Conservation (phyloP, 1,284 basidiomycete species). For the Testicularia cyperi region DNA sequence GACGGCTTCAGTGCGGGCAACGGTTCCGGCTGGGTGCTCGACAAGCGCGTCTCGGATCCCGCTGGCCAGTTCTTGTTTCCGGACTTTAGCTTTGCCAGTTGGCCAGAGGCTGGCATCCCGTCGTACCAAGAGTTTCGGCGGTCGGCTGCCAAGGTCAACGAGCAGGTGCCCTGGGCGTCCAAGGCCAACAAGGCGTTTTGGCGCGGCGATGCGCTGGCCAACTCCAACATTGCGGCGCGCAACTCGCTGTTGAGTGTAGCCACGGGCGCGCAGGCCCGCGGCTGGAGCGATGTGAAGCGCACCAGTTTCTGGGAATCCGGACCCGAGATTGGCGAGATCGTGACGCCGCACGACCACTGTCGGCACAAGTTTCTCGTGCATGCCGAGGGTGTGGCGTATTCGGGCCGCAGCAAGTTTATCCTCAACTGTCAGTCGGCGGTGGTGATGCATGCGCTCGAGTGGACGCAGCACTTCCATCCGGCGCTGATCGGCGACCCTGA, state of each 20-base stretch:
- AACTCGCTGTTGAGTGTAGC: conserved; percentile 13
- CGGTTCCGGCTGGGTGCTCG: conserved; percentile 35
- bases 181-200: conserved; percentile 31
- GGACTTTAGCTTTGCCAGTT: conserved; percentile 40
- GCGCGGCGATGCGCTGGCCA: conserved; percentile 18
- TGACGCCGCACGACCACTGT: conserved; percentile 31
- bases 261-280: conserved; percentile 8
- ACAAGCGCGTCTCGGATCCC: conserved; percentile 13
- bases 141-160: conserved; percentile 14
- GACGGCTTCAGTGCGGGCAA: conserved; percentile 20
- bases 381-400: conserved; percentile 46
- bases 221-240: conserved; percentile 10
- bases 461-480: conserved; percentile 49
- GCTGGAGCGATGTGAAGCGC: conserved; percentile 36
- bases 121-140: conserved; percentile 32
- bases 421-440: conserved; percentile 29
- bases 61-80: conserved; percentile 31
- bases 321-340: conserved; percentile 12
- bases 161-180: conserved; percentile 15
- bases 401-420: conserved; percentile 40
- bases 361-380: conserved; percentile 42
- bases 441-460: conserved; percentile 34
- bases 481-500: conserved; percentile 13
- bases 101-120: conserved; percentile 43
- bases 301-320: conserved; percentile 39